Conservation (phyloP, 139 green algal species). For the Pseudopediastrum boryanum region DNA sequence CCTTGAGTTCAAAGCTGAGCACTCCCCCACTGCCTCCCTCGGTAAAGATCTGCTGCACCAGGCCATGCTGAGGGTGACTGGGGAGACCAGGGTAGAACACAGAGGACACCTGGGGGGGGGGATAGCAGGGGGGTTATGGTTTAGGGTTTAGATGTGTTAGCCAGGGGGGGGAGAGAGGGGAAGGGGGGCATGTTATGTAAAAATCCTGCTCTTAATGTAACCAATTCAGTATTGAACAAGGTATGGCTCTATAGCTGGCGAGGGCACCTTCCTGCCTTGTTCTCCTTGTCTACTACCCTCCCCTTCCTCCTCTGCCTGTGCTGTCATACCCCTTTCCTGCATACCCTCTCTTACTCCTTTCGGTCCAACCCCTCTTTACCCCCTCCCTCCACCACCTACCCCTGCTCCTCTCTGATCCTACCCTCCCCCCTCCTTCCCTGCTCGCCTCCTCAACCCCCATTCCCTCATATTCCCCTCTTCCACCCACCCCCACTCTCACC, state of each 20-base stretch:
- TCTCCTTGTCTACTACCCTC: too few species aligned
- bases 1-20: slow-evolving; percentile 72
- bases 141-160: background rate
- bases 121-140: slow-evolving; percentile 11
- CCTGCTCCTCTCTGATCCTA: too few species aligned
- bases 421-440: too few species aligned
- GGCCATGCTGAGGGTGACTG: slow-evolving; percentile 81
- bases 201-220: background rate
- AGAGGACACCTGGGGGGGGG: slow-evolving; percentile 65
- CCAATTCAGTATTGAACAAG: background rate
- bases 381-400: too few species aligned
- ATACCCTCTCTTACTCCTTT: too few species aligned
- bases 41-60: slow-evolving; percentile 85
- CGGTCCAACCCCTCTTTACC: too few species aligned
- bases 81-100: slow-evolving; percentile 78
- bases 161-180: background rate
- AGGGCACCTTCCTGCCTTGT: too few species aligned
- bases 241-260: background rate
- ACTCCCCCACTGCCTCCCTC: slow-evolving; percentile 70
- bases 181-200: background rate
- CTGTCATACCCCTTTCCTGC: too few species aligned
- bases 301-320: too few species aligned
- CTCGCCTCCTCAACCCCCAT: too few species aligned
- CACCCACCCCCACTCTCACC: too few species aligned
- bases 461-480: too few species aligned